A percentile compares a stretch with the other conserved stretches of the same genome.
These are phyloP conservation scores for Penicillium canescens DNA, from an alignment of 495 filamentous ascomycete genomes.

Conservation along the genomic window DNA sequence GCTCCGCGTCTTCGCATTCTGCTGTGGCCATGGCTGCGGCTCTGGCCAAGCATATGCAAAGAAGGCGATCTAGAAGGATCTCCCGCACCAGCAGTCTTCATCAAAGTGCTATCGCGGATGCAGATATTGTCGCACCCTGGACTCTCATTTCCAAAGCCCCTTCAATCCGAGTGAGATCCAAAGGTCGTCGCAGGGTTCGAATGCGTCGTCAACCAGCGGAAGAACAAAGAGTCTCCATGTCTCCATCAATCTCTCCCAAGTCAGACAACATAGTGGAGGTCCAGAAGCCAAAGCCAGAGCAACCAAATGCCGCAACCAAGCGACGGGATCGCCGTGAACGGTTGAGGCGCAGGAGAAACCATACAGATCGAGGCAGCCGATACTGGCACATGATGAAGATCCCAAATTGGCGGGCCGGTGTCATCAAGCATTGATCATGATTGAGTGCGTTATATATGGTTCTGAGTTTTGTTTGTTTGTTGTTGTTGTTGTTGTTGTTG, in stretches of 20 bases:
- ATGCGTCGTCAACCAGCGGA: constrained; percentile 6
- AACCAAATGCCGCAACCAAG: constrained; percentile 28
- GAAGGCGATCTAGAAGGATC: neutral
- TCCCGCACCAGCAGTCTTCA: constrained; percentile 4
- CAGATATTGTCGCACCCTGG: neutral
- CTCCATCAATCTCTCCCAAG: neutral
- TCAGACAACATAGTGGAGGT: neutral
- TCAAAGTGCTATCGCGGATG: neutral
- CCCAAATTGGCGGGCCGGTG: constrained; percentile 12
- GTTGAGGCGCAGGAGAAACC: constrained; percentile 7
- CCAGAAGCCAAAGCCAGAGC: constrained; percentile 7
- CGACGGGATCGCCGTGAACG: constrained; percentile 27
- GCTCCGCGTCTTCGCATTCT: constrained; percentile 6
- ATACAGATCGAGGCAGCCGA: constrained; percentile 8
- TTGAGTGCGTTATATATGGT: neutral
- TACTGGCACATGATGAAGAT: constrained; percentile 24
- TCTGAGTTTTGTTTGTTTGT: neutral
- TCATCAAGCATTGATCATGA: neutral
- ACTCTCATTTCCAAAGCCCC: neutral
- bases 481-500: neutral
- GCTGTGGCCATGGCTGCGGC: constrained; percentile 5
- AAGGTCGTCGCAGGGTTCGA: neutral
- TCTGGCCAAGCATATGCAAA: neutral
- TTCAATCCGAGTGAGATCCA: neutral
- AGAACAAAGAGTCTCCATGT: neutral